Base-by-base conservation (phyloP, 2,329 filamentous ascomycete species). In the Shiraia bambusicola region DNA sequence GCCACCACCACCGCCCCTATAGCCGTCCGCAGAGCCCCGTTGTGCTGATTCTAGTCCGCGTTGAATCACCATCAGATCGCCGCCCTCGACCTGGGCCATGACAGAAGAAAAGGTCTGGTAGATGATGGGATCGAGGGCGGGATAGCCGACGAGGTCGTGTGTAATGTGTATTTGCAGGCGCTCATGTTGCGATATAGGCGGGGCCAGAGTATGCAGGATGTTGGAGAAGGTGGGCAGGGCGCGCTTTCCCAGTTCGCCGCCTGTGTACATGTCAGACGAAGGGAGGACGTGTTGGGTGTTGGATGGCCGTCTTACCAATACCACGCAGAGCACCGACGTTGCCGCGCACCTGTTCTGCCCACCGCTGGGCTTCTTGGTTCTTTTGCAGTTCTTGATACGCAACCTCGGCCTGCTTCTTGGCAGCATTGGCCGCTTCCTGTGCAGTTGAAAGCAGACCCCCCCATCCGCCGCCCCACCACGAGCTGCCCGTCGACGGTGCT, bases 61-160 rank as follows among this genome's bases (percentile, higher is more conserved):
- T 72, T 98, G 93, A 47, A 97, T 83, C 40, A 98, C 93, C 39
- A 97, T 79, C 13, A 98, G 78, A 61, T 97, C 93, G 40, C 93
- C 93, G 52, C 93, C 93, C 72, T 98, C 93, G 32, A 98, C 93
- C 72, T 98, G 93, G n/a, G 90, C 82, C 93, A 98, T 98, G 61
- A 98, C 91, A 38, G 90, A 85, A 40, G 87, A 87, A 74, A 98
- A 98, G 50, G 93, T 90, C 43, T 81, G 80, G 71, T 97, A 89
- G 58, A 97, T 88, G 40, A 96, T 80, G 13, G 92, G 90, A 66
- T 97, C 92, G 56, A 98, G 82, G 13, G 89, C 92, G 2, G 93
- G 93, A 67, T 98, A 98, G 56, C 89, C 89, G 55, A 90, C 84
- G 30, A 98, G 81, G 69, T 97, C 93, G 74, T 98, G 93, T 7